Evolutionary conservation across 257 asterid species (phyloP), one percentile per base, ranked within the genome.

Genomic region (Gentiana straminea): DNA sequence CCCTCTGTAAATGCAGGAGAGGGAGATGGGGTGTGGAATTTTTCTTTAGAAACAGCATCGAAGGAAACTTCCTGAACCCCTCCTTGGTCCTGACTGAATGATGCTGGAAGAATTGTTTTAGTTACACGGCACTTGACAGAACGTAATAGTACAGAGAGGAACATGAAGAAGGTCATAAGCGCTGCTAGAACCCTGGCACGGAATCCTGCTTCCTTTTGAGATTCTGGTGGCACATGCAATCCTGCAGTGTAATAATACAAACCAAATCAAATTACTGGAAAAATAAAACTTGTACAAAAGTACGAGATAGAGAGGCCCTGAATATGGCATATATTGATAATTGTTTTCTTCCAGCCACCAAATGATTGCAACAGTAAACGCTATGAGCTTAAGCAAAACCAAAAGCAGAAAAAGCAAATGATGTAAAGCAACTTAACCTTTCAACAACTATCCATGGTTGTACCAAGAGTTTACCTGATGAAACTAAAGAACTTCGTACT

Each of bases 11-110:
- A 77, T 32, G 88, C 80, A 37, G 85, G 94, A 32, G 81, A 72
- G 1, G 91, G 97, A 49, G 97, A 88, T 64, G 93, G 95, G 9
- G 86, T 86, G 4, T 95, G 75, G 60, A 79, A 74, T 59, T 87
- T 95, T 71, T 78, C 94, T 77, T 78, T 79, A 9, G 79, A 60
- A 35, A 43, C 68, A 13, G 77, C 68, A 46, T 73, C 77, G 37
- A 77, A 77, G 61, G 81, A 50, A 35, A 86, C 70, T 52, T 81
- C 94, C 70, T 68, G 74, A 60, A 55, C 33, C 24, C 24, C 24
- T 15, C 58, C 70, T 53, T 68, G 79, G 50, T 75, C 73, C 2
- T 63, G 65, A 60, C 69, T 77, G 32, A 73, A 35, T 2, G 86
- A 72, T 35, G 81, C 61, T 46, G 70, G 83, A 4, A 73, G 83